phyloP scores from a whole-genome alignment of 371 early-diverging fungal species.

The Mucor racemosus region DNA sequence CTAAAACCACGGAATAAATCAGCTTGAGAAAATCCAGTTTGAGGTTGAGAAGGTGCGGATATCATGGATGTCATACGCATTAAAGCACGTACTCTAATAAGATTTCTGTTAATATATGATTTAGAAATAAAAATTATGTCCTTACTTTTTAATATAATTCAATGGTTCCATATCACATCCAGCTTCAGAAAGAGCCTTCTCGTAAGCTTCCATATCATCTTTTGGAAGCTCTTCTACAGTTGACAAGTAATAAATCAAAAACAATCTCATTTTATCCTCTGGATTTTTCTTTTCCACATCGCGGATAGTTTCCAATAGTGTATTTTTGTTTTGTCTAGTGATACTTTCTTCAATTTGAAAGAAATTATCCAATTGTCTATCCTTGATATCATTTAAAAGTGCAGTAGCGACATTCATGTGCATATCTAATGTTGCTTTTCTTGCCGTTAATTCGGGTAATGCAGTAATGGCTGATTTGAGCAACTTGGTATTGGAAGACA shows the following conservation, averaged over 20 bases:
- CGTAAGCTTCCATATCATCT: slow-evolving; percentile 83
- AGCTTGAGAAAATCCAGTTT: slow-evolving; percentile 56
- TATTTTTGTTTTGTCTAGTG: slow-evolving; percentile 71
- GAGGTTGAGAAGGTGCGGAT: slow-evolving; percentile 52
- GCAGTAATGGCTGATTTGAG: slow-evolving; percentile 92
- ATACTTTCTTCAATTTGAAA: slow-evolving; percentile 94
- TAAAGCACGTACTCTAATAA: slow-evolving; percentile 66
- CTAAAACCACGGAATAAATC: slow-evolving; percentile 73
- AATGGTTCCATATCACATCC: slow-evolving; percentile 80
- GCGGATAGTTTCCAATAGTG: slow-evolving; percentile 81
- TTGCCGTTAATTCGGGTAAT: slow-evolving; percentile 94
- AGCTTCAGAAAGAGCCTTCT: slow-evolving; percentile 75
- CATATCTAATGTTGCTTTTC: slow-evolving; percentile 96
- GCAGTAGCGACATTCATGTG: slow-evolving; percentile 98
- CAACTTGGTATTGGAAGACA: slow-evolving; percentile 79
- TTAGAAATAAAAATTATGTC: not conserved
- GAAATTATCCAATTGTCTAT: slow-evolving; percentile 94
- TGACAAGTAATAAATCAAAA: slow-evolving; percentile 85
- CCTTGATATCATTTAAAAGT: slow-evolving; percentile 90
- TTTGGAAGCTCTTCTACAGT: slow-evolving; percentile 72
- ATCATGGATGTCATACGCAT: slow-evolving; percentile 72
- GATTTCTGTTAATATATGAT: not conserved
- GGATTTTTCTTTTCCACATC: slow-evolving; percentile 80
- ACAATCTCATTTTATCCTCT: slow-evolving; percentile 92
- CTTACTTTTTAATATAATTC: slow-evolving; percentile 80